A percentile compares a stretch with the other conserved stretches of the same genome.
Evolutionary conservation across 495 filamentous ascomycete genomes (phyloP).

Genomic region (Elasticomyces elasticus): DNA sequence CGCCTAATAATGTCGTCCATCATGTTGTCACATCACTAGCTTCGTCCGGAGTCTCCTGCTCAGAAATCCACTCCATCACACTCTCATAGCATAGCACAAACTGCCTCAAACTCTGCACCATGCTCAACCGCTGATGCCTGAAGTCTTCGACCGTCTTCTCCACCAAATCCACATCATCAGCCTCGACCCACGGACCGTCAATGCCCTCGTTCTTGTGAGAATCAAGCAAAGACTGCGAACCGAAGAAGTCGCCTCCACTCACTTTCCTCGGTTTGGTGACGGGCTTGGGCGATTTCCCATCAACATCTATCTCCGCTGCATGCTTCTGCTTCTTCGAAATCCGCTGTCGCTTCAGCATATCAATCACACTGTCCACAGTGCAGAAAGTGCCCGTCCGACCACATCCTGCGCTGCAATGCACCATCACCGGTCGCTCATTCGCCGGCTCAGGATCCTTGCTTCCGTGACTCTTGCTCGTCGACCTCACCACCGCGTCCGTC

Average conservation of each 20-base stretch:
- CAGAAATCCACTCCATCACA: slow-evolving; percentile 74
- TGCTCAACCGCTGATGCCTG: slow-evolving; percentile 75
- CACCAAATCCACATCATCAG: slow-evolving; percentile 64
- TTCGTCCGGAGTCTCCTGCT: slow-evolving; percentile 25
- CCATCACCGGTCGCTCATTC: slow-evolving; percentile 61
- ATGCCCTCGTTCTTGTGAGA: slow-evolving; percentile 1
- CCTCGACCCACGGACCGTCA: slow-evolving; percentile 41
- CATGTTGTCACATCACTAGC: not conserved
- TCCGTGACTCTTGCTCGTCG: slow-evolving; percentile 25
- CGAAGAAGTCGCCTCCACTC: slow-evolving; percentile 17
- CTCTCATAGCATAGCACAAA: slow-evolving; percentile 96
- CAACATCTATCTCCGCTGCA: slow-evolving; percentile 36
- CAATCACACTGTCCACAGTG: slow-evolving; percentile 86
- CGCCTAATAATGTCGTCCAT: not conserved
- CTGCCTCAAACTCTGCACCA: slow-evolving; percentile 93
- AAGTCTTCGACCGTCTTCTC: slow-evolving; percentile 83
- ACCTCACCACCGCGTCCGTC: slow-evolving; percentile 48
- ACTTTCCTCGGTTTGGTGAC: not conserved
- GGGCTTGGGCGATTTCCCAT: slow-evolving; percentile 29
- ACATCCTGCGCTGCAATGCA: slow-evolving; percentile 93
- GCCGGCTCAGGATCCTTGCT: slow-evolving; percentile 47
- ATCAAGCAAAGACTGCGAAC: not conserved
- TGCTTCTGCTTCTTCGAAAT: slow-evolving; percentile 14
- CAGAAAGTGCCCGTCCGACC: slow-evolving; percentile 94
- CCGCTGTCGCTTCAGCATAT: slow-evolving; percentile 79